These are phyloP conservation scores for Mycena haematopus DNA, from an alignment of 768 basidiomycete genomes.

Conservation along the genomic window DNA sequence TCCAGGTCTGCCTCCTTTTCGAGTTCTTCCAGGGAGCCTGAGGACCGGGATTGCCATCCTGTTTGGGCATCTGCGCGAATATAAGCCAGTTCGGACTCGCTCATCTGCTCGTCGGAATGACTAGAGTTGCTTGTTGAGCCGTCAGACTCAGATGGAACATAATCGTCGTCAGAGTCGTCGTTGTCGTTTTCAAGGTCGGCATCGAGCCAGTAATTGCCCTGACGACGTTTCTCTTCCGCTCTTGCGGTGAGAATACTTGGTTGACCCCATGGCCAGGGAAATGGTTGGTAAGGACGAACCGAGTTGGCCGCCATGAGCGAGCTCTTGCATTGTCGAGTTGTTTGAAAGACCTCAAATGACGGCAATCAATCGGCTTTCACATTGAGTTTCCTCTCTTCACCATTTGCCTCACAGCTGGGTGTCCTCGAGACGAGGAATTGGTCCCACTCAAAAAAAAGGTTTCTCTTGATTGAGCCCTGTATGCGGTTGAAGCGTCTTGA, in stretches of 20 bases:
- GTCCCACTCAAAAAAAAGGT: not conserved
- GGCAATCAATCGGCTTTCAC: too few species aligned
- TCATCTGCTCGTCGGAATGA: not conserved
- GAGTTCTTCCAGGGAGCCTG: not conserved
- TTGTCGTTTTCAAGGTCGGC: conserved; percentile 5
- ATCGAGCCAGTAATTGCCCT: conserved; percentile 16
- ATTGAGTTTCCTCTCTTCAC: too few species aligned
- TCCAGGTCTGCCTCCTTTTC: conserved; percentile 13
- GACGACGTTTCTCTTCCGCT: not conserved
- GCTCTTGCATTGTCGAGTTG: not conserved
- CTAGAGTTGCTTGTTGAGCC: not conserved
- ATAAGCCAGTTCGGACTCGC: conserved; percentile 2
- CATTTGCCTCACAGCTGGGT: not conserved
- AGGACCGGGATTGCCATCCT: not conserved
- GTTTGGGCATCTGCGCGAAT: not conserved
- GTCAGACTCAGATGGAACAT: not conserved
- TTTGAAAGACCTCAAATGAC: too few species aligned
- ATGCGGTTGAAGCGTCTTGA: not conserved
- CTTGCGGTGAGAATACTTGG: conserved; percentile 1
- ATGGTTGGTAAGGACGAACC: not conserved
- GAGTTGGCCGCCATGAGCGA: not conserved
- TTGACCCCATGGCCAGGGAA: conserved; percentile 22
- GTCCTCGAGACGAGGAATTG: not conserved
- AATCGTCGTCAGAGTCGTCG: conserved; percentile 2
- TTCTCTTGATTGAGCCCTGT: not conserved